A percentile compares a stretch with the other conserved stretches of the same genome.
Conservation (phyloP, 495 filamentous ascomycete species). For the Daldinia childiae region DNA sequence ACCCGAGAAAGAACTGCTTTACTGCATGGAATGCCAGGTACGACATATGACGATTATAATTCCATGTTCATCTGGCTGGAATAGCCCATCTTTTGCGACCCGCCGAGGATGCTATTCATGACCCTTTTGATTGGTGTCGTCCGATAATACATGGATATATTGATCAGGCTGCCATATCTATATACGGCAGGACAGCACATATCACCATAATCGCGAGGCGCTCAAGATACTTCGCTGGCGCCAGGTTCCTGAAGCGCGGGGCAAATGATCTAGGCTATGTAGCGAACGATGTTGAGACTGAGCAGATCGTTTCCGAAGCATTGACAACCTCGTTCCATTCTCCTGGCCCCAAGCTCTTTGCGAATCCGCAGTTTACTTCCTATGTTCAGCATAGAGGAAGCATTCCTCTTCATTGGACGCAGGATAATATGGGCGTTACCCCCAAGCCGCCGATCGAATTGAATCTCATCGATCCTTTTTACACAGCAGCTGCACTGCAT, state of each 20-base stretch:
- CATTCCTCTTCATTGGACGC: constrained; percentile 96
- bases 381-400: constrained; percentile 97
- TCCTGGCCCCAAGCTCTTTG: constrained; percentile 83
- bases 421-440: constrained; percentile 93
- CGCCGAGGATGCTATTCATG: constrained; percentile 72
- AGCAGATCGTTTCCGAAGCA: constrained; percentile 96
- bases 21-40: constrained; percentile 66
- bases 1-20: constrained; percentile 78
- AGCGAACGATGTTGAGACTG: constrained; percentile 99
- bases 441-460: constrained; percentile 96
- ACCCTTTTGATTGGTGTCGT: constrained; percentile 93
- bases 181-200: constrained; percentile 86
- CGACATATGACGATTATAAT: constrained; percentile 75
- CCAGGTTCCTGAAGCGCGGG: constrained; percentile 92
- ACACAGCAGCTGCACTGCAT: constrained; percentile 92
- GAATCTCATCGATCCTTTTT: constrained; percentile 94
- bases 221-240: constrained; percentile 93
- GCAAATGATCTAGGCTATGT: constrained; percentile 97
- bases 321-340: constrained; percentile 95
- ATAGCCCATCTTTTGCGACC: constrained; percentile 85
- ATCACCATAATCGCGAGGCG: constrained; percentile 93
- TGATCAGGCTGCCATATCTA: constrained; percentile 84
- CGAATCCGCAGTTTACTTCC: constrained; percentile 91
- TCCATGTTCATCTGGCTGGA: constrained; percentile 99
- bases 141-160: constrained; percentile 97